phyloP scores from a whole-genome alignment of 1,139 yeast species.

The Arxiozyma heterogenica region DNA sequence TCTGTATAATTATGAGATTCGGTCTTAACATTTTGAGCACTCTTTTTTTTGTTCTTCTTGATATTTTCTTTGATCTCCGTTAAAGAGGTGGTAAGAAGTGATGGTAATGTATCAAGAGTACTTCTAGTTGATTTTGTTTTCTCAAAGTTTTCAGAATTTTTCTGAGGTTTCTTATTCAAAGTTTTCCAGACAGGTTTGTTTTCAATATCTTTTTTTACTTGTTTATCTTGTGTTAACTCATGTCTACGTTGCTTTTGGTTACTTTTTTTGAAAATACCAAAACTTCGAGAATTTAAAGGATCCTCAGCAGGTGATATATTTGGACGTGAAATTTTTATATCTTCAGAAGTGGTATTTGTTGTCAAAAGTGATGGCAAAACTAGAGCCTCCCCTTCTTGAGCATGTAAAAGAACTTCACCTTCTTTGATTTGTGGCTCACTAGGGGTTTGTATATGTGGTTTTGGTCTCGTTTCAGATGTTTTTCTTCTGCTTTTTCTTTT shows the following conservation, averaged over 20 bases:
- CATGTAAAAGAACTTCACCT: conserved; percentile 9
- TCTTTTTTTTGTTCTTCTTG: conserved; percentile 11
- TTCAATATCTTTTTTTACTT: conserved; percentile 11
- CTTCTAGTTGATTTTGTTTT: not conserved
- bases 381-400: conserved; percentile 1
- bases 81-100: conserved; percentile 14
- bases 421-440: not conserved
- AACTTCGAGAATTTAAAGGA: conserved; percentile 7
- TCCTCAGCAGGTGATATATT: not conserved
- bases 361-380: conserved; percentile 16
- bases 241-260: conserved; percentile 24
- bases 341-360: not conserved
- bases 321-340: not conserved
- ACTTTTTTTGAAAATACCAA: conserved; percentile 18
- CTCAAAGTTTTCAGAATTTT: not conserved
- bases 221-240: not conserved
- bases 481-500: conserved; percentile 11
- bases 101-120: conserved; percentile 13
- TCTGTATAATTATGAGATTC: conserved; percentile 9
- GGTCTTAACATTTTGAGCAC: not conserved
- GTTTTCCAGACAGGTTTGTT: conserved; percentile 17
- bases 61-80: conserved; percentile 7
- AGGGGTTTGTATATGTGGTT: not conserved
- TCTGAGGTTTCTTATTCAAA: not conserved
- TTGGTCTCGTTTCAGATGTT: not conserved